Evolutionary conservation across 805 yeast genomes (phyloP), one percentile per base, ranked within the genome.

Genomic region (Saccharomycopsis fibuligera): DNA sequence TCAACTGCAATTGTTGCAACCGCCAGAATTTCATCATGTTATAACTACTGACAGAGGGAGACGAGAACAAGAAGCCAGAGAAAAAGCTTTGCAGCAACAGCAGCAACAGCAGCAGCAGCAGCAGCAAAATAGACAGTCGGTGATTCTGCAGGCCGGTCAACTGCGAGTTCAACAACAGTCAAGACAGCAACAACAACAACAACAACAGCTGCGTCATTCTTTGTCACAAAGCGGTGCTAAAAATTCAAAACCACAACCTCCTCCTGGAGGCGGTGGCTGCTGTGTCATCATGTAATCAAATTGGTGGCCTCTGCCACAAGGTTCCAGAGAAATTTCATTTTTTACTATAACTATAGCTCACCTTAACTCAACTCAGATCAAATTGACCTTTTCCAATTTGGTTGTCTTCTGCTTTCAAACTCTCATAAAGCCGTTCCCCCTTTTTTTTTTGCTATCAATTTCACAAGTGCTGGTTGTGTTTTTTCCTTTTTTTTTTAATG

Each of bases 41-140:
- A 47, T 50, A 3, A 40, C 38, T 16, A 50, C 54, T 6, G 44
- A 47, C 37, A 44, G 38, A 35, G 54, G 51, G 10, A 41, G 29
- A 22, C 27, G 45, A 3, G 45, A 42, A 19, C 45, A 31, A 22
- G 38, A 42, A 31, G 21, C 35, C 17, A 17, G 35, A 8, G 29
- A 33, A 14, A 17, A 31, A 33, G 30, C 21, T 4, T 29, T 14
- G 10, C 10, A n/a, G 4, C 14, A 42, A 42, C 10, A 33, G 16
- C 29, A 31, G 24, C 16, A 17, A 9, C 23, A 25, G 16, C 17
- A 41, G 6, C 6, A 3, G 8, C 14, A 4, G 24, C 23, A 27
- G 9, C 16, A 41, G 17, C 31, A 9, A 3, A 36, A 29, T 6
- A 6, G 8, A 14, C 8, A 17, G 19, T 14, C 16, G 5, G 24